Evolutionary conservation across 495 filamentous ascomycete genomes (phyloP).

Genomic region (Astrothelium subdiscretum): DNA sequence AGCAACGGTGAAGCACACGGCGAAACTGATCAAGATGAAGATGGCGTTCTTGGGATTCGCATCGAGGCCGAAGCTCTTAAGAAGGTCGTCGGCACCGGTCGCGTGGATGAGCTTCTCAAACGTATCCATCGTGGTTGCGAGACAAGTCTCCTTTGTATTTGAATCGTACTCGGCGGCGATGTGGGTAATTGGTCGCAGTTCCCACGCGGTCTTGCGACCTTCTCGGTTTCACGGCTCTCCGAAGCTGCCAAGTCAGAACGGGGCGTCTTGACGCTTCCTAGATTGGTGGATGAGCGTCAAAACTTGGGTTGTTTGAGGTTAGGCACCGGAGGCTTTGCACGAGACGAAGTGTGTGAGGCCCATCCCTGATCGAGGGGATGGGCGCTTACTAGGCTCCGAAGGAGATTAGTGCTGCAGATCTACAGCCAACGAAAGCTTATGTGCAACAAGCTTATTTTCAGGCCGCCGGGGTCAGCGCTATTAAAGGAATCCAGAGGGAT

Average conservation of each 20-base stretch:
- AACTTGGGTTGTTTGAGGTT: slow-evolving; percentile 2
- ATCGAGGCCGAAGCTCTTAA: neutral
- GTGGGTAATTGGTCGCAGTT: neutral
- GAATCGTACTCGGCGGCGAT: neutral
- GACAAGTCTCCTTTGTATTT: neutral
- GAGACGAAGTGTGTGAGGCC: neutral
- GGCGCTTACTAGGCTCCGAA: neutral
- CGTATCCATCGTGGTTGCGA: neutral
- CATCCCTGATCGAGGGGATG: neutral
- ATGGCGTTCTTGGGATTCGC: neutral
- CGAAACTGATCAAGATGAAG: neutral
- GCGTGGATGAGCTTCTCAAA: neutral
- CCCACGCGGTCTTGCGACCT: neutral
- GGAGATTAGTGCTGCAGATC: neutral
- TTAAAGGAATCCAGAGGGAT: neutral
- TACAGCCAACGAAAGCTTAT: neutral
- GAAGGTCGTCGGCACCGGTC: neutral
- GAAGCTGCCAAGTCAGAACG: neutral
- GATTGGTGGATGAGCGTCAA: neutral
- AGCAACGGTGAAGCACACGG: neutral
- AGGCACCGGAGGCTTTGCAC: neutral
- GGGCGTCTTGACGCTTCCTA: neutral
- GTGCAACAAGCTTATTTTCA: neutral
- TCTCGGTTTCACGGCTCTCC: neutral
- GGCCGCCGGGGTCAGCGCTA: neutral